A percentile compares a stretch with the other conserved stretches of the same genome.
Conservation (phyloP, 2,329 filamentous ascomycete genomes). For the Mariannaea elegans region DNA sequence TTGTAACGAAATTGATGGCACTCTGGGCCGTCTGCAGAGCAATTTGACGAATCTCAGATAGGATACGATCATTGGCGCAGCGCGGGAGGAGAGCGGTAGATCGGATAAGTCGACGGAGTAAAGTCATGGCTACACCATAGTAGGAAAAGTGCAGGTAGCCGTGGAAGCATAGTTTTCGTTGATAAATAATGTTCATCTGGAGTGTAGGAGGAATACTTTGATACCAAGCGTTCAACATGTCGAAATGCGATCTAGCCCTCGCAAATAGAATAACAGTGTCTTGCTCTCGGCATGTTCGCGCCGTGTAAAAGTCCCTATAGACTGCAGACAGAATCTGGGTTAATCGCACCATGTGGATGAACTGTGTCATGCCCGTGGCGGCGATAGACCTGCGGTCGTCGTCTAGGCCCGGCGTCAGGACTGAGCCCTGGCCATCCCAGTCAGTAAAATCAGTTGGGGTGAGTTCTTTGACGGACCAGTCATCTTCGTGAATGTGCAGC, state of each 20-base stretch:
- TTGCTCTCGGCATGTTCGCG: constrained; percentile 40
- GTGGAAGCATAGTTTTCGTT: constrained; percentile 51
- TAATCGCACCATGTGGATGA: constrained; percentile 57
- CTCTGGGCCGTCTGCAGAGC: constrained; percentile 43
- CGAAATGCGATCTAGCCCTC: constrained; percentile 57
- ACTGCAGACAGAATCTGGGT: constrained; percentile 57
- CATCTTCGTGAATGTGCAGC: constrained; percentile 43
- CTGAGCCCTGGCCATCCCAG: constrained; percentile 30
- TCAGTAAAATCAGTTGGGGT: constrained; percentile 46
- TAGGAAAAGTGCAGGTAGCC: constrained; percentile 57
- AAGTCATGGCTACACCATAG: constrained; percentile 55
- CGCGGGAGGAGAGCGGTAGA: constrained; percentile 43
- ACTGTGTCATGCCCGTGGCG: constrained; percentile 52
- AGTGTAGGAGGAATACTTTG: constrained; percentile 53
- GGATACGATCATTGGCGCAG: constrained; percentile 40
- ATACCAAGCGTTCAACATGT: constrained; percentile 58
- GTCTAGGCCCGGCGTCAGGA: constrained; percentile 27
- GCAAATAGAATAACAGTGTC: constrained; percentile 50
- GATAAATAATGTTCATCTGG: constrained; percentile 53
- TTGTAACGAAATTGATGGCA: constrained; percentile 47
- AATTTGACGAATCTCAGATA: constrained; percentile 43
- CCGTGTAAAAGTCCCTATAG: constrained; percentile 55
- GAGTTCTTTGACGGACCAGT: constrained; percentile 42
- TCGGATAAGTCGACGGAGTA: constrained; percentile 55
- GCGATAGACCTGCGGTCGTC: constrained; percentile 44